Evolutionary conservation across 1,284 basidiomycete genomes (phyloP).

Genomic region (Trichosporon asahii): DNA sequence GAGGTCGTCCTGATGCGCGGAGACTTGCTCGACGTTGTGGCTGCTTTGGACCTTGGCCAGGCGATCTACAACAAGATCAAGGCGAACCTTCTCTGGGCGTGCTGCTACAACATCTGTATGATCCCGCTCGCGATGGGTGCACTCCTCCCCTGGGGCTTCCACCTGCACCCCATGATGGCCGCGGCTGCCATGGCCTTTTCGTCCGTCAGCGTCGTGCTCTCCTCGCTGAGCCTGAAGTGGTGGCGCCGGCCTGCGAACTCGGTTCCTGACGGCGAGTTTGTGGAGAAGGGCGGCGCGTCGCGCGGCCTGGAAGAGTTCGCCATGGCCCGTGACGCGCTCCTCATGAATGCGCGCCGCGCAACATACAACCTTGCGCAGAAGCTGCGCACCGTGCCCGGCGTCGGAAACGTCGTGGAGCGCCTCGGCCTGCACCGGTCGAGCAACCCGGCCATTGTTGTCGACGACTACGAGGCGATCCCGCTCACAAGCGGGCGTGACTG

Average conservation of each 20-base stretch:
- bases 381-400: constrained; percentile 17
- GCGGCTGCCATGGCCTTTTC: constrained; percentile 97
- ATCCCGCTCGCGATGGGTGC: constrained; percentile 99
- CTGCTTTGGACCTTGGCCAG: constrained; percentile 84
- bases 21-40: constrained; percentile 93
- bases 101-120: constrained; percentile 86
- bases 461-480: constrained; percentile 45
- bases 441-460: constrained; percentile 15
- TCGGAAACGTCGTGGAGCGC: constrained; percentile 27
- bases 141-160: constrained; percentile 84
- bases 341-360: constrained; percentile 24
- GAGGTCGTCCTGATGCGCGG: constrained; percentile 97
- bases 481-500: constrained; percentile 11
- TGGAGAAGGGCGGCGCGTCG: constrained; percentile 41
- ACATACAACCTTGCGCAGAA: constrained; percentile 17
- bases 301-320: constrained; percentile 28
- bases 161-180: constrained; percentile 97
- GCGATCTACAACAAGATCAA: constrained; percentile 86
- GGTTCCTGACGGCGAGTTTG: constrained; percentile 62
- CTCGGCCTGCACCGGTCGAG: constrained; percentile 26
- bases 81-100: constrained; percentile 83
- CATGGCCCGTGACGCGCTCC: not conserved
- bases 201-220: constrained; percentile 90
- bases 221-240: constrained; percentile 80
- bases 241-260: constrained; percentile 72